phyloP scores from a whole-genome alignment of 2,329 filamentous ascomycete species.

The Neopestalotiopsis rosae region DNA sequence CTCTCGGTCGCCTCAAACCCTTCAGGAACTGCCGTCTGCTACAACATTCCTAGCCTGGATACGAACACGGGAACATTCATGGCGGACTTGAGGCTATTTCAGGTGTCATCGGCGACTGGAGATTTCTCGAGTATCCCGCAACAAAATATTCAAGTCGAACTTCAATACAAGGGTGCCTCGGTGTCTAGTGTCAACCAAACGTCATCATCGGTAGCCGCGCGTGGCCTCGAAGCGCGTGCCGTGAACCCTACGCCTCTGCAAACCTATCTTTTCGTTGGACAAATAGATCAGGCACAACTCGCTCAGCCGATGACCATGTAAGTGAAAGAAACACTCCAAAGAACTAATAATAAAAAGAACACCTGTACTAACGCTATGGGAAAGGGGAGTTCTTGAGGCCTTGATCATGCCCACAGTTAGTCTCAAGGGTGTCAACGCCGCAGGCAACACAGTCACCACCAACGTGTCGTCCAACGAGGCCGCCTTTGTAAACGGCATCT shows the following conservation, averaged over 20 bases:
- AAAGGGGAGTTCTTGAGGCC: conserved; percentile 62
- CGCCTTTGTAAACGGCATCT: conserved; percentile 73
- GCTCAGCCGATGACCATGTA: conserved; percentile 64
- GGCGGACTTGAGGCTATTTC: conserved; percentile 78
- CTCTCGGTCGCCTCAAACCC: conserved; percentile 70
- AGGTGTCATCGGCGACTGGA: conserved; percentile 64
- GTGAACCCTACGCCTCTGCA: conserved; percentile 55
- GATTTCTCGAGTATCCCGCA: conserved; percentile 57
- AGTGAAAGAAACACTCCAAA: conserved; percentile 34
- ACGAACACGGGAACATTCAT: conserved; percentile 72
- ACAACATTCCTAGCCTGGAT: conserved; percentile 78
- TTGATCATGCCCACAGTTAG: conserved; percentile 73
- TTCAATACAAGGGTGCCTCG: conserved; percentile 60
- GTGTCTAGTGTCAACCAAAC: conserved; percentile 48
- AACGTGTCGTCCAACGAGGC: conserved; percentile 74
- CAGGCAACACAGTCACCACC: conserved; percentile 60
- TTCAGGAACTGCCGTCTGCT: conserved; percentile 80
- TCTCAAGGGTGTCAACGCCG: conserved; percentile 61
- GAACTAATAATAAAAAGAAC: neutral
- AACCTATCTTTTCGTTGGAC: conserved; percentile 71
- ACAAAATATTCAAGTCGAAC: conserved; percentile 58
- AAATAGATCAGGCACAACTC: conserved; percentile 66
- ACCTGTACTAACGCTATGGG: conserved; percentile 12
- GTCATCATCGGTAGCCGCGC: conserved; percentile 1
- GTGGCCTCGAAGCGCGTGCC: conserved; percentile 26